Conservation (phyloP, 139 green algal species). For the Deuterostichococcus epilithicus region DNA sequence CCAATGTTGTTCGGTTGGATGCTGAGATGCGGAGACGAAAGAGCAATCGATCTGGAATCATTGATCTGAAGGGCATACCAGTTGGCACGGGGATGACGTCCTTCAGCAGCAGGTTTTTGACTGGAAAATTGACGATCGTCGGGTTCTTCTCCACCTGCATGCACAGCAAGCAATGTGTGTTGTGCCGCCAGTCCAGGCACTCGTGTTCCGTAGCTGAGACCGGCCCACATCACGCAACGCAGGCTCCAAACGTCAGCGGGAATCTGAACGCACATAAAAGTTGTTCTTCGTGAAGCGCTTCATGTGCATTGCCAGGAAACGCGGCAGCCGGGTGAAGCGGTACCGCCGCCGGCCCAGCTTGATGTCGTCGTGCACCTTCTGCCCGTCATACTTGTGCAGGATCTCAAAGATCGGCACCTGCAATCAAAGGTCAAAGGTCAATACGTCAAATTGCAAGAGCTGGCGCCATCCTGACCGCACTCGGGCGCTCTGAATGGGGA, state of each 20-base stretch:
- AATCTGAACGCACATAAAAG: conserved; percentile 66
- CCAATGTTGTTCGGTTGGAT: too few relatives aligned
- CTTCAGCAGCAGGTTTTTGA: conserved; percentile 85
- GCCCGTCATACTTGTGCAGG: conserved; percentile 91
- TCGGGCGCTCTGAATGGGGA: too few relatives aligned
- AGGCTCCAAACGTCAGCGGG: too few relatives aligned
- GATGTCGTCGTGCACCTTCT: conserved; percentile 73
- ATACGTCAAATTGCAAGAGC: neutral
- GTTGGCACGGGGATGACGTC: conserved; percentile 66
- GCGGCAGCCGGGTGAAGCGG: conserved; percentile 75
- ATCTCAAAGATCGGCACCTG: conserved; percentile 86
- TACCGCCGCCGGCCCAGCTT: conserved; percentile 70
- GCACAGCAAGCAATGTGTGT: neutral
- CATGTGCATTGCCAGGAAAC: conserved; percentile 83
- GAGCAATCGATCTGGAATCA: too few relatives aligned
- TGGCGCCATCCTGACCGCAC: neutral
- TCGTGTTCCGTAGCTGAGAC: too few relatives aligned
- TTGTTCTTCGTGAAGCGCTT: conserved; percentile 94
- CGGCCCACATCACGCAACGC: too few relatives aligned
- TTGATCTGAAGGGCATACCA: conserved; percentile 6
- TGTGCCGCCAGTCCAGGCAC: too few relatives aligned
- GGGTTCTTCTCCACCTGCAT: conserved; percentile 89
- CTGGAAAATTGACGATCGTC: conserved; percentile 97
- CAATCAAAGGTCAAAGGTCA: neutral
- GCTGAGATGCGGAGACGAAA: too few relatives aligned